Conservation (phyloP, 306 rosid genomes). For the Castanea crenata region DNA sequence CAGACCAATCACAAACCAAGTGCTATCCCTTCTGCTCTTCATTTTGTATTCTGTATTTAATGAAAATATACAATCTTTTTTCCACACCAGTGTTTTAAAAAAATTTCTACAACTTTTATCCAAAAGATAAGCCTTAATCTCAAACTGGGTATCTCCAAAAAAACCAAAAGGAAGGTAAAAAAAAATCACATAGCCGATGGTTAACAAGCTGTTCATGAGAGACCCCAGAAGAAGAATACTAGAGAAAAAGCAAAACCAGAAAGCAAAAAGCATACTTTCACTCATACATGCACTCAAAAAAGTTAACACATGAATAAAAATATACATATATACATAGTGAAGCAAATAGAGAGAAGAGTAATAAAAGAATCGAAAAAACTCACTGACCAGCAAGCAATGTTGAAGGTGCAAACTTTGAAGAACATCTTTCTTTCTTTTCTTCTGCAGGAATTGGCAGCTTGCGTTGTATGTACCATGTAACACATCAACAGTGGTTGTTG, state of each 20-base stretch:
- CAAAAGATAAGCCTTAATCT: background rate
- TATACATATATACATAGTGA: background rate
- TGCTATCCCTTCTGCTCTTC: background rate
- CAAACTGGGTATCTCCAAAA: slow-evolving; percentile 5
- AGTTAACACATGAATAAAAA: background rate
- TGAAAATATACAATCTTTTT: too few relatives aligned
- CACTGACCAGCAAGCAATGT: slow-evolving; percentile 16
- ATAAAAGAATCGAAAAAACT: background rate
- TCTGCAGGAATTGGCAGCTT: slow-evolving; percentile 25
- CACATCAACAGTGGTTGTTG: slow-evolving; percentile 16
- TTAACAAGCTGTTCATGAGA: slow-evolving; percentile 16
- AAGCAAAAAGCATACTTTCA: slow-evolving; percentile 3
- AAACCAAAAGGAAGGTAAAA: background rate
- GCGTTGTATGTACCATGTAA: slow-evolving; percentile 17
- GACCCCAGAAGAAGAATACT: slow-evolving; percentile 8
- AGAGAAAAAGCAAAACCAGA: slow-evolving; percentile 4
- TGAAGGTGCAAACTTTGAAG: background rate
- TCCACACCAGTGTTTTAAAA: too few relatives aligned
- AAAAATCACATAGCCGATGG: slow-evolving; percentile 22
- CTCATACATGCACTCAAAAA: background rate
- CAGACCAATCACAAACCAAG: background rate
- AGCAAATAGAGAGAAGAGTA: background rate
- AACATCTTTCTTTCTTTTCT: background rate
- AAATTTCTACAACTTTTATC: too few relatives aligned
- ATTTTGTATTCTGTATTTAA: background rate